Evolutionary conservation across 208 protist genomes (phyloP).

Genomic region (Leishmania guyanensis): DNA sequence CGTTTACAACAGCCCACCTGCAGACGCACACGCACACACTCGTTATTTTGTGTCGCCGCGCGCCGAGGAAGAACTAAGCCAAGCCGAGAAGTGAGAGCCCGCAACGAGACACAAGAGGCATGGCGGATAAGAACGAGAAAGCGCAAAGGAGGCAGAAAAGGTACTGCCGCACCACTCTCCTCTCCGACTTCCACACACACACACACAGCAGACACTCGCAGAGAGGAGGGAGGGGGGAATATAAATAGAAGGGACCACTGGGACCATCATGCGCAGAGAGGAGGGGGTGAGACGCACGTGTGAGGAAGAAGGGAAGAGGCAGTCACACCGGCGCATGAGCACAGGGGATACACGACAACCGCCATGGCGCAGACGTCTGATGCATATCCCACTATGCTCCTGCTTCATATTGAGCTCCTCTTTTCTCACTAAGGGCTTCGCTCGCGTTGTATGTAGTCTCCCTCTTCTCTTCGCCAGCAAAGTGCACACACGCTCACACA

Average conservation of each 20-base stretch:
- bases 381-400: neutral
- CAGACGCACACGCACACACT: neutral
- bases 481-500: neutral
- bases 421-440: neutral
- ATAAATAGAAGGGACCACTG: too few species aligned
- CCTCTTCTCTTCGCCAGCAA: neutral
- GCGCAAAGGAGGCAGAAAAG: neutral
- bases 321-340: neutral
- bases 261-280: neutral
- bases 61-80: neutral
- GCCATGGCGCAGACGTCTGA: neutral
- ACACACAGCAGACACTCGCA: neutral
- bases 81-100: neutral
- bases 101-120: neutral
- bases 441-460: neutral
- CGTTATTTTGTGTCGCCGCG: neutral
- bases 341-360: neutral
- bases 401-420: neutral
- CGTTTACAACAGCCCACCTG: neutral
- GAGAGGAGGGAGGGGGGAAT: neutral
- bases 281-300: neutral
- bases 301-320: neutral
- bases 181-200: neutral
- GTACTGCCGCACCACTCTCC: neutral
- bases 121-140: too few species aligned